Conservation (phyloP, 2,329 filamentous ascomycete species). For the Dendrostoma leiphaemia region DNA sequence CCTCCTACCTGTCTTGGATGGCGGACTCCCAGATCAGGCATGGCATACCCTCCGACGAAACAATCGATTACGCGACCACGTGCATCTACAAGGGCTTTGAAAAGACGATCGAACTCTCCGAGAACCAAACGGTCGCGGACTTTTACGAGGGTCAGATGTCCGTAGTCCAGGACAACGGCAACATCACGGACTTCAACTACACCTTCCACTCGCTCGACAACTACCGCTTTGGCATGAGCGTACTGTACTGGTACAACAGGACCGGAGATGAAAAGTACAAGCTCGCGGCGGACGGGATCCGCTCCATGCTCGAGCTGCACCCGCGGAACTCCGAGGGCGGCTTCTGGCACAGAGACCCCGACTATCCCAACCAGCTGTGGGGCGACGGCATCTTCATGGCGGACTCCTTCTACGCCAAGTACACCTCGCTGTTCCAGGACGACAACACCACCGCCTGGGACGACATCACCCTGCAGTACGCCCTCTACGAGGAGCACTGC, state of each 20-base stretch:
- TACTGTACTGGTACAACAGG: constrained; percentile 35
- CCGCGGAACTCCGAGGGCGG: constrained; percentile 38
- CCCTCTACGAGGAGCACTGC: constrained; percentile 30
- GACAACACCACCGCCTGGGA: constrained; percentile 27
- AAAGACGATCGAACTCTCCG: constrained; percentile 34
- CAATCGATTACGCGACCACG: constrained; percentile 33
- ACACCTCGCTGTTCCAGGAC: constrained; percentile 23
- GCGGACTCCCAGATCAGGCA: constrained; percentile 35
- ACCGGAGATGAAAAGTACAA: constrained; percentile 36
- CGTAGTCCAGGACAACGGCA: constrained; percentile 37
- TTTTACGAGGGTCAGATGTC: constrained; percentile 34
- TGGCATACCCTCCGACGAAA: constrained; percentile 26
- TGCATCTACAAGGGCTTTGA: constrained; percentile 37
- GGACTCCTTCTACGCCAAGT: constrained; percentile 30
- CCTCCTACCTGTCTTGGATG: constrained; percentile 43
- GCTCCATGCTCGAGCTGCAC: constrained; percentile 36
- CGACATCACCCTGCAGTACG: constrained; percentile 14
- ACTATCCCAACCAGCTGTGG: constrained; percentile 44
- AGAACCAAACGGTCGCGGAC: constrained; percentile 33
- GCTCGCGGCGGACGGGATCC: constrained; percentile 34
- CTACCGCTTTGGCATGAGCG: constrained; percentile 37
- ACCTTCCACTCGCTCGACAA: constrained; percentile 39
- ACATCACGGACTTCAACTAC: constrained; percentile 36
- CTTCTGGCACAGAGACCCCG: constrained; percentile 41
- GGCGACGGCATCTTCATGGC: constrained; percentile 42